Percentiles rank a stretch among this genome's conserved stretches.
Conservation (phyloP, 2,329 filamentous ascomycete genomes). For the Lojkania enalia region DNA sequence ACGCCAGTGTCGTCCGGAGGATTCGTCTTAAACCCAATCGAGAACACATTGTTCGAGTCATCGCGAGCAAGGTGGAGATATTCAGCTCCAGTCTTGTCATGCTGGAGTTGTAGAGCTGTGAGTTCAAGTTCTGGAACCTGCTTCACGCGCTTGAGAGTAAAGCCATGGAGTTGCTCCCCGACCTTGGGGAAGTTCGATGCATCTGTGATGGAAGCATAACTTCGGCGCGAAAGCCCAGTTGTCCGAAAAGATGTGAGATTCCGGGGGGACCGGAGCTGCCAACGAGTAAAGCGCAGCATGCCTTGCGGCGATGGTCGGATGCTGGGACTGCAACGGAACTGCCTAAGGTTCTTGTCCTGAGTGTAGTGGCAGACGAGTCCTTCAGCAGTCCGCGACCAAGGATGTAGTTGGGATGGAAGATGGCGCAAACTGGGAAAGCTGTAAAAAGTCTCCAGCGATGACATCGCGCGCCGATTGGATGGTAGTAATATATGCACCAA, state of each 20-base stretch:
- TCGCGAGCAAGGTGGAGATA: conserved; percentile 94
- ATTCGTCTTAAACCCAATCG: conserved; percentile 98
- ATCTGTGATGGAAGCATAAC: conserved; percentile 71
- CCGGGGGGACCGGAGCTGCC: conserved; percentile 31
- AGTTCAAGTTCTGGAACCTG: conserved; percentile 93
- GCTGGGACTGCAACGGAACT: too few relatives aligned
- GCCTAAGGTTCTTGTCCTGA: too few relatives aligned
- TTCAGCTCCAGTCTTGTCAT: conserved; percentile 94
- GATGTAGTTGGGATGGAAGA: conserved; percentile 10
- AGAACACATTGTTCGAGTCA: conserved; percentile 99
- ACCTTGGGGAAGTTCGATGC: conserved; percentile 74
- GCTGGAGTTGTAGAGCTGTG: conserved; percentile 85
- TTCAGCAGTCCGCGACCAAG: neutral
- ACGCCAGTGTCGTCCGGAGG: conserved; percentile 95
- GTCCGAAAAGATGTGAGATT: conserved; percentile 17
- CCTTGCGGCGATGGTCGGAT: conserved; percentile 7
- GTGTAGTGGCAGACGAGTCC: too few relatives aligned
- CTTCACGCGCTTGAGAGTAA: conserved; percentile 85
- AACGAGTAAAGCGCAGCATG: conserved; percentile 44
- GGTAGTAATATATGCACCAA: conserved; percentile 3
- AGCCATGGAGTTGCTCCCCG: conserved; percentile 88
- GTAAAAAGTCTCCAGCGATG: conserved; percentile 2
- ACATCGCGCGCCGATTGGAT: conserved; percentile 4
- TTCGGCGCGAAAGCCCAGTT: conserved; percentile 22
- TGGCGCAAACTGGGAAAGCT: neutral